phyloP scores from a whole-genome alignment of 148 eudicot genomes.

The Linanthus parryae region DNA sequence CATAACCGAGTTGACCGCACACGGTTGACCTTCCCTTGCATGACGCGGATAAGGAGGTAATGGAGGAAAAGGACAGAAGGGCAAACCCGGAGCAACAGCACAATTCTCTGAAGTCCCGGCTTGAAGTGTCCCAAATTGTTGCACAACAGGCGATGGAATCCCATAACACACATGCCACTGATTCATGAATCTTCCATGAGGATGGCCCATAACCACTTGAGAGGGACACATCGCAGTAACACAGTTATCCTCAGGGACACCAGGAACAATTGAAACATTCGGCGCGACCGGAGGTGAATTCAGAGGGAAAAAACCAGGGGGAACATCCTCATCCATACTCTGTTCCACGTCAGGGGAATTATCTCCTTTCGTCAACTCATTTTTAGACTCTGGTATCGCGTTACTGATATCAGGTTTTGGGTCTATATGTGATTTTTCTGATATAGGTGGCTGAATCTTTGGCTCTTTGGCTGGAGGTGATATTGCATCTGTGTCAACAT shows the following conservation, averaged over 20 bases:
- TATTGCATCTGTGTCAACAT: slow-evolving; percentile 7
- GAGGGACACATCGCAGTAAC: slow-evolving; percentile 12
- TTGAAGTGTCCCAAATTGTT: slow-evolving; percentile 47
- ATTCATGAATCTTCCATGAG: slow-evolving; percentile 49
- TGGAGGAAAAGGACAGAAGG: slow-evolving; percentile 84
- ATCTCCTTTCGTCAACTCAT: slow-evolving; percentile 5
- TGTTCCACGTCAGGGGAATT: slow-evolving; percentile 18
- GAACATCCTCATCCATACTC: slow-evolving; percentile 10
- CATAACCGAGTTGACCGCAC: slow-evolving; percentile 10
- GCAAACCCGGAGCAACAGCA: slow-evolving; percentile 68
- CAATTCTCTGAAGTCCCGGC: slow-evolving; percentile 35
- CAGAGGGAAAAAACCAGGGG: slow-evolving; percentile 31
- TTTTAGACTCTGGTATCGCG: not conserved
- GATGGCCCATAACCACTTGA: slow-evolving; percentile 33
- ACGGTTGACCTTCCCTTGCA: slow-evolving; percentile 10
- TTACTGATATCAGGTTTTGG: slow-evolving; percentile 1
- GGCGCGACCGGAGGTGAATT: slow-evolving; percentile 11
- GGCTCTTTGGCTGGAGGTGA: slow-evolving; percentile 23
- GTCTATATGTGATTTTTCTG: slow-evolving; percentile 3
- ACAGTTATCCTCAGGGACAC: not conserved
- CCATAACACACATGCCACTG: slow-evolving; percentile 57
- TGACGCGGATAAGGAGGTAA: slow-evolving; percentile 52
- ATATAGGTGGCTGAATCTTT: slow-evolving; percentile 12
- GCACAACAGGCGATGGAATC: slow-evolving; percentile 44
- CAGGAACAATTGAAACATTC: slow-evolving; percentile 15